A percentile compares a stretch with the other conserved stretches of the same genome.
Conservation (phyloP, 2,329 filamentous ascomycete genomes). For the Beauveria caledonica region DNA sequence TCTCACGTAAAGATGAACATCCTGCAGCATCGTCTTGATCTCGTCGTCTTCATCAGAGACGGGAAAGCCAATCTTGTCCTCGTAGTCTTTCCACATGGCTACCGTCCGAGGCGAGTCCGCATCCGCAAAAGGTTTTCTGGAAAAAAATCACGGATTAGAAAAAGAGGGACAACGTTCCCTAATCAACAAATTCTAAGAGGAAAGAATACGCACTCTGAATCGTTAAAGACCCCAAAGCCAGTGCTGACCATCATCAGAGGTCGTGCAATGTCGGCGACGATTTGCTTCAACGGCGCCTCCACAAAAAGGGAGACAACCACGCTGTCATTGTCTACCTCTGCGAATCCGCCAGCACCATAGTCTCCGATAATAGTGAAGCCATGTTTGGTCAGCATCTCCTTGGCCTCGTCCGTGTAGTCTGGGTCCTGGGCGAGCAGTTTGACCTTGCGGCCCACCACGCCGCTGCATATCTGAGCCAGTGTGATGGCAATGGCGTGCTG, state of each 20-base stretch:
- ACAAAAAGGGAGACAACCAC: conserved; percentile 13
- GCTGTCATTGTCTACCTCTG: conserved; percentile 14
- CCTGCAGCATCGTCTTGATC: not conserved
- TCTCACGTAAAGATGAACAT: not conserved
- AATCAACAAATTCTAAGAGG: not conserved
- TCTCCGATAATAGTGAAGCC: conserved; percentile 13
- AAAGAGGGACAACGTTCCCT: not conserved
- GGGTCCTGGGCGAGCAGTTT: conserved; percentile 11
- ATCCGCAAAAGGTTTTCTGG: not conserved
- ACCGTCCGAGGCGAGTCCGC: conserved; percentile 13
- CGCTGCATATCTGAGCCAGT: not conserved
- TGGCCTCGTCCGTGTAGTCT: conserved; percentile 1
- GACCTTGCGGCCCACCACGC: not conserved
- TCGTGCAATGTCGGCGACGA: conserved; percentile 16
- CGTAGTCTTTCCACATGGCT: conserved; percentile 9
- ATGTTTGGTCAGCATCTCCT: not conserved
- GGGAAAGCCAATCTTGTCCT: not conserved
- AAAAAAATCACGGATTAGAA: not conserved
- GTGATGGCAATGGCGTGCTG: conserved; percentile 1
- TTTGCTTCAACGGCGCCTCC: conserved; percentile 15
- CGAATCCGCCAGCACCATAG: conserved; percentile 11
- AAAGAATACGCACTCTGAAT: not conserved
- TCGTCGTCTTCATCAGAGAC: not conserved
- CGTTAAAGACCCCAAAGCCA: not conserved
- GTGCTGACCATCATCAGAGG: conserved; percentile 11